Evolutionary conservation across 2,329 filamentous ascomycete genomes (phyloP).

Genomic region (Alternaria incomplexa): DNA sequence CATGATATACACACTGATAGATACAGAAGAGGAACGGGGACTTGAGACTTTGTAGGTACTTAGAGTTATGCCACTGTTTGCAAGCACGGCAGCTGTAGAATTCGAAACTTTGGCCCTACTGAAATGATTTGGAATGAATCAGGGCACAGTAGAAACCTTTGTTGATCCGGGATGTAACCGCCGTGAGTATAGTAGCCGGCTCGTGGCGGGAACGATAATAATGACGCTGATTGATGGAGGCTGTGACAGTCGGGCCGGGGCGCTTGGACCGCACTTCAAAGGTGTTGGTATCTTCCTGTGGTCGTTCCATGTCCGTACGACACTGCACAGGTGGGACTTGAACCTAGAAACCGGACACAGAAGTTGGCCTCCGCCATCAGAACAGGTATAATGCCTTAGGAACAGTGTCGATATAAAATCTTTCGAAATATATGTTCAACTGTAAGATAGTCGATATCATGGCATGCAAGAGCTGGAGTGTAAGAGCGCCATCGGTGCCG

Average conservation of each 20-base stretch:
- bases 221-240: constrained; percentile 13
- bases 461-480: constrained; percentile 25
- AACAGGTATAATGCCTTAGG: constrained; percentile 12
- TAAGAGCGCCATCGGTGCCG: constrained; percentile 15
- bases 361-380: constrained; percentile 35
- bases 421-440: constrained; percentile 12
- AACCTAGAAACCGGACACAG: constrained; percentile 21
- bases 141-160: constrained; percentile 33
- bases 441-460: constrained; percentile 23
- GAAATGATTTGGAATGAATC: constrained; percentile 23
- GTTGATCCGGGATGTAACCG: constrained; percentile 21
- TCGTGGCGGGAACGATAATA: constrained; percentile 37
- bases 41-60: constrained; percentile 17
- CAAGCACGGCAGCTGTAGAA: constrained; percentile 9
- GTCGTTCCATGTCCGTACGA: constrained; percentile 36
- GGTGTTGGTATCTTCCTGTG: constrained; percentile 37
- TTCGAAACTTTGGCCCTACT: constrained; percentile 13
- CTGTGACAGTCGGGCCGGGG: constrained; percentile 18
- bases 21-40: constrained; percentile 32
- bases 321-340: constrained; percentile 37
- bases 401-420: constrained; percentile 16
- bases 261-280: constrained; percentile 22
- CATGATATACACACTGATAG: constrained; percentile 20
- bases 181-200: constrained; percentile 32
- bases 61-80: constrained; percentile 7